These are phyloP conservation scores for Picocystis salinarum DNA, from an alignment of 139 green algal species.

Conservation along the genomic window DNA sequence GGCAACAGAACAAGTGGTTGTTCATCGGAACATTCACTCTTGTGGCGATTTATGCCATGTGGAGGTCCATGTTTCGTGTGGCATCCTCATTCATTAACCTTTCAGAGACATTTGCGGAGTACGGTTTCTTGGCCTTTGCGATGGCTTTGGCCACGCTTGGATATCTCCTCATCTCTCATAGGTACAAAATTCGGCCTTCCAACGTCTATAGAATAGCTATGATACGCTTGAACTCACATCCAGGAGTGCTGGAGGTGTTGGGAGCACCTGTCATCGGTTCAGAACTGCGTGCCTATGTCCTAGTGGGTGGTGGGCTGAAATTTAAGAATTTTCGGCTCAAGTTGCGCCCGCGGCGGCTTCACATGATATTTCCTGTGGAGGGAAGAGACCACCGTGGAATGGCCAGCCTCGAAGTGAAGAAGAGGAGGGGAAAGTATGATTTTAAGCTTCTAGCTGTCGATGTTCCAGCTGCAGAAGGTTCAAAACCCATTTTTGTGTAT, in stretches of 20 bases:
- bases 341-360: conserved; percentile 26
- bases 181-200: conserved; percentile 23
- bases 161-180: conserved; percentile 17
- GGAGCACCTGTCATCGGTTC: conserved; percentile 42
- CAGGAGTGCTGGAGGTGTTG: conserved; percentile 37
- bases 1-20: conserved; percentile 25
- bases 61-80: conserved; percentile 20
- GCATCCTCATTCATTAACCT: conserved; percentile 29
- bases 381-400: conserved; percentile 44
- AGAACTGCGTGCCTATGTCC: conserved; percentile 31
- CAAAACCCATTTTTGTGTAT: conserved; percentile 34
- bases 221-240: conserved; percentile 37
- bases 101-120: conserved; percentile 31
- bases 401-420: conserved; percentile 59
- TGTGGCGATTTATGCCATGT: conserved; percentile 20
- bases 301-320: conserved; percentile 34
- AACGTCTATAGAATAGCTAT: conserved; percentile 40
- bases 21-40: conserved; percentile 10
- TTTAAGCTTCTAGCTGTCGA: conserved; percentile 61
- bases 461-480: conserved; percentile 16
- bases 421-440: conserved; percentile 39
- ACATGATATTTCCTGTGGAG: conserved; percentile 55
- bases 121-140: conserved; percentile 28
- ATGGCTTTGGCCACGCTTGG: conserved; percentile 15
- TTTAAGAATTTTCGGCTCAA: conserved; percentile 23